A percentile compares a stretch with the other conserved stretches of the same genome.
These are phyloP conservation scores for Ceratocystis smalleyi DNA, from an alignment of 2,329 filamentous ascomycete genomes.

Conservation along the genomic window DNA sequence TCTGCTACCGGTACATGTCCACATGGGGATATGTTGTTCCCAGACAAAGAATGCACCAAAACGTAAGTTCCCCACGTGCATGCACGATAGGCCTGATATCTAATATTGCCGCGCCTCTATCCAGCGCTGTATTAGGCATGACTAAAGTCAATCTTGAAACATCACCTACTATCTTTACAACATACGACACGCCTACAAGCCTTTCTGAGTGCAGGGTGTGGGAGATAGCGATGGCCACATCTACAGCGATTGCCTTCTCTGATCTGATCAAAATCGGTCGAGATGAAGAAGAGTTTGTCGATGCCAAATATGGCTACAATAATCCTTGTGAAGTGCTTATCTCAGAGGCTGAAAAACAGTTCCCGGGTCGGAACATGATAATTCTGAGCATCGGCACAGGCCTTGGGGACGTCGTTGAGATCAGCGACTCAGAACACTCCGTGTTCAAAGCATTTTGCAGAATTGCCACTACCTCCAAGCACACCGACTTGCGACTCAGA, in stretches of 20 bases:
- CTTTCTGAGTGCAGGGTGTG: conserved; percentile 21
- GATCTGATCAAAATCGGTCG: conserved; percentile 21
- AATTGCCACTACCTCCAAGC: neutral
- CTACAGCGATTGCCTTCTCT: conserved; percentile 22
- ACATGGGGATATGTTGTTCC: neutral
- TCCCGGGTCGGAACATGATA: conserved; percentile 17
- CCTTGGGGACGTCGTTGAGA: conserved; percentile 18
- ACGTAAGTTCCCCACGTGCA: neutral
- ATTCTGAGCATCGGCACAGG: conserved; percentile 23
- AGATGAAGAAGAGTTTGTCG: conserved; percentile 22
- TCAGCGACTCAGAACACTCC: conserved; percentile 15
- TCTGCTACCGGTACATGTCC: neutral
- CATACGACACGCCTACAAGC: conserved; percentile 19
- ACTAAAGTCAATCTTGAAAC: conserved; percentile 11
- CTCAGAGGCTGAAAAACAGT: conserved; percentile 21
- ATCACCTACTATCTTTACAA: conserved; percentile 20
- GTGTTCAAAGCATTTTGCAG: neutral
- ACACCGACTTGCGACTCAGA: conserved; percentile 3
- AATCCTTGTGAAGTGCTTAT: conserved; percentile 24
- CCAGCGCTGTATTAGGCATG: neutral
- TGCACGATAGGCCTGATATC: neutral
- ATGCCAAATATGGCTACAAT: conserved; percentile 23
- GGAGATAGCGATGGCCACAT: conserved; percentile 23
- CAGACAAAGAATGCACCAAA: neutral
- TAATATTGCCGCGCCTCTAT: neutral